Evolutionary conservation across 176 grass and related monocot species (phyloP).

Genomic region (Carex cristatella): DNA sequence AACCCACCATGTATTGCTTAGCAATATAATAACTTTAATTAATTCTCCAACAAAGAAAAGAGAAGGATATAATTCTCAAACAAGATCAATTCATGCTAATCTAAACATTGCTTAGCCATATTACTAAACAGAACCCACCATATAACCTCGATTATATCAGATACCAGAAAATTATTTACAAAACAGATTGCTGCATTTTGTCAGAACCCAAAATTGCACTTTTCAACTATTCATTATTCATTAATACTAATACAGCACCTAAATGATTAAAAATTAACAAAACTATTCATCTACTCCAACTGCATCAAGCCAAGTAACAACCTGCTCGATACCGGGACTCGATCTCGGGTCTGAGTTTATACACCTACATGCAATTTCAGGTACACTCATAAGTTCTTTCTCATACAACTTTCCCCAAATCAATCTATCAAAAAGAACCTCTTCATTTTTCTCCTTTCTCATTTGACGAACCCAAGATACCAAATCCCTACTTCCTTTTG

Average conservation of each 20-base stretch:
- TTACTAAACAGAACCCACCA: background rate
- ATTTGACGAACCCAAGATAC: constrained; percentile 79
- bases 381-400: constrained; percentile 65
- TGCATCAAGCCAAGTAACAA: constrained; percentile 60
- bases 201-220: background rate
- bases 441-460: constrained; percentile 79
- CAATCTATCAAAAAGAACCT: constrained; percentile 52
- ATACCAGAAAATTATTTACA: background rate
- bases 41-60: too few species aligned
- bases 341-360: constrained; percentile 56
- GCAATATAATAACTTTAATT: too few species aligned
- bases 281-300: constrained; percentile 33
- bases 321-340: constrained; percentile 76
- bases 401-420: constrained; percentile 66
- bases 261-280: background rate
- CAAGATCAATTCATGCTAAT: too few species aligned
- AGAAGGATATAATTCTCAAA: too few species aligned
- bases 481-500: constrained; percentile 67
- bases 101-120: too few species aligned
- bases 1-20: too few species aligned
- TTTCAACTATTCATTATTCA: constrained; percentile 12
- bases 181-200: background rate
- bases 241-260: background rate
- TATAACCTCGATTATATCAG: background rate
- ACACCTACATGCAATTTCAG: constrained; percentile 67